Conservation (phyloP, 2,329 filamentous ascomycete genomes). For the Cercospora janseana region DNA sequence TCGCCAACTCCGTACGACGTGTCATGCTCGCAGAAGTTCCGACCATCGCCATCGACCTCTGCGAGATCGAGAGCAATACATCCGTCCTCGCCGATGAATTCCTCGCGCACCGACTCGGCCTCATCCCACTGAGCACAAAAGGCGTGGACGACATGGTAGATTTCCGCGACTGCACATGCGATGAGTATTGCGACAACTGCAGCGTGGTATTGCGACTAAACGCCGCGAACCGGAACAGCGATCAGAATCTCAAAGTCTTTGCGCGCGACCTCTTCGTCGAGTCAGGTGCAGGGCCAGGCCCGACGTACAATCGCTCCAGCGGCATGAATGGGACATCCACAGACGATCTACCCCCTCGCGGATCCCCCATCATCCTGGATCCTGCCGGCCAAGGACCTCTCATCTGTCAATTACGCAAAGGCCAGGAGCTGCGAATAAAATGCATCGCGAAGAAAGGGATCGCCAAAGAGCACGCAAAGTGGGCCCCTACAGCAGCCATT, state of each 20-base stretch:
- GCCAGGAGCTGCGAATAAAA: slow-evolving; percentile 83
- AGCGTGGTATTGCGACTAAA: slow-evolving; percentile 81
- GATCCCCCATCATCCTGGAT: slow-evolving; percentile 80
- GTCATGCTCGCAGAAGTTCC: slow-evolving; percentile 91
- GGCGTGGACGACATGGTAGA: slow-evolving; percentile 80
- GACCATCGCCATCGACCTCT: slow-evolving; percentile 89
- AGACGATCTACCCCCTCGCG: slow-evolving; percentile 50
- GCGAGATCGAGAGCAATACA: slow-evolving; percentile 88
- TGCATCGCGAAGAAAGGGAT: slow-evolving; percentile 98
- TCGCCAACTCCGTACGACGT: slow-evolving; percentile 89
- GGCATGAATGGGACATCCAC: slow-evolving; percentile 64
- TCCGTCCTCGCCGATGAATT: slow-evolving; percentile 97
- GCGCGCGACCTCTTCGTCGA: slow-evolving; percentile 78
- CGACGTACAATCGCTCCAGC: slow-evolving; percentile 70
- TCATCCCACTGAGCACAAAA: slow-evolving; percentile 82
- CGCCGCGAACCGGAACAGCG: slow-evolving; percentile 66
- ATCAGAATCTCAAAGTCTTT: slow-evolving; percentile 91
- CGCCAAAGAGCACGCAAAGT: slow-evolving; percentile 97
- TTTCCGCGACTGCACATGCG: slow-evolving; percentile 93
- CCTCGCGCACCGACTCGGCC: slow-evolving; percentile 84
- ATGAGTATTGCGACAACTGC: slow-evolving; percentile 90
- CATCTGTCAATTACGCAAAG: slow-evolving; percentile 85
- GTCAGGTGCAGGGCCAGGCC: slow-evolving; percentile 47
- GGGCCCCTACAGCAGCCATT: slow-evolving; percentile 87
- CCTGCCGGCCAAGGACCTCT: slow-evolving; percentile 76